Evolutionary conservation across 805 yeast species (phyloP).

Genomic region (Teunomyces barrocoloradensis): DNA sequence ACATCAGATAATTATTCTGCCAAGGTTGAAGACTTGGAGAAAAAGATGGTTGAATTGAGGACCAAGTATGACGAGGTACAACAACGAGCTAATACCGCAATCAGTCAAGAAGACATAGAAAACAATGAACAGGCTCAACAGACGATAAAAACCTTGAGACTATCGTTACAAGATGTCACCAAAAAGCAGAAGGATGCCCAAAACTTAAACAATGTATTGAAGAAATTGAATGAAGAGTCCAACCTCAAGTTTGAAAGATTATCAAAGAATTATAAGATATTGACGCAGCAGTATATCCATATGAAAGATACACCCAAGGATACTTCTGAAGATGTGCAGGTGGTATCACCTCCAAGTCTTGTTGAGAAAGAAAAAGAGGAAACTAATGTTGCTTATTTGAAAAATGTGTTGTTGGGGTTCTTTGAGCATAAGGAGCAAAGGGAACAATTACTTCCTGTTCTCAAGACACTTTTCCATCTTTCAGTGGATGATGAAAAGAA

Average conservation of each 20-base stretch:
- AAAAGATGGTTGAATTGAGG: slow-evolving; percentile 21
- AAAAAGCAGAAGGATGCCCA: slow-evolving; percentile 56
- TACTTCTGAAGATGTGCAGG: slow-evolving; percentile 10
- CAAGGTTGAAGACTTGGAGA: slow-evolving; percentile 39
- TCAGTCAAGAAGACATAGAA: slow-evolving; percentile 9
- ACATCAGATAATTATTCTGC: slow-evolving; percentile 44
- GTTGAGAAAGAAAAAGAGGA: slow-evolving; percentile 1
- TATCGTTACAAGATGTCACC: slow-evolving; percentile 51
- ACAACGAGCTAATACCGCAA: neutral
- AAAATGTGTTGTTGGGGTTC: slow-evolving; percentile 88
- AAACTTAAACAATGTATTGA: slow-evolving; percentile 49
- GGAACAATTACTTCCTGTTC: slow-evolving; percentile 77
- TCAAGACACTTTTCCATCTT: slow-evolving; percentile 69
- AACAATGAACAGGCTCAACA: slow-evolving; percentile 22
- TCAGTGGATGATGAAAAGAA: slow-evolving; percentile 71
- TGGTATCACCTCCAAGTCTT: slow-evolving; percentile 19
- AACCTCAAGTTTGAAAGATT: slow-evolving; percentile 63
- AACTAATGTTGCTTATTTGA: slow-evolving; percentile 68
- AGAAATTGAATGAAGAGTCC: slow-evolving; percentile 64
- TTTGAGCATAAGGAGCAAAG: slow-evolving; percentile 93
- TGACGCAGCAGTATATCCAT: slow-evolving; percentile 57
- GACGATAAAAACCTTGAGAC: slow-evolving; percentile 46
- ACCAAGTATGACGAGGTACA: slow-evolving; percentile 1
- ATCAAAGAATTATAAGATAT: slow-evolving; percentile 63
- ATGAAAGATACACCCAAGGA: slow-evolving; percentile 15